Conservation (phyloP, 2,329 filamentous ascomycete genomes). For the Herpomyces periplanetae region DNA sequence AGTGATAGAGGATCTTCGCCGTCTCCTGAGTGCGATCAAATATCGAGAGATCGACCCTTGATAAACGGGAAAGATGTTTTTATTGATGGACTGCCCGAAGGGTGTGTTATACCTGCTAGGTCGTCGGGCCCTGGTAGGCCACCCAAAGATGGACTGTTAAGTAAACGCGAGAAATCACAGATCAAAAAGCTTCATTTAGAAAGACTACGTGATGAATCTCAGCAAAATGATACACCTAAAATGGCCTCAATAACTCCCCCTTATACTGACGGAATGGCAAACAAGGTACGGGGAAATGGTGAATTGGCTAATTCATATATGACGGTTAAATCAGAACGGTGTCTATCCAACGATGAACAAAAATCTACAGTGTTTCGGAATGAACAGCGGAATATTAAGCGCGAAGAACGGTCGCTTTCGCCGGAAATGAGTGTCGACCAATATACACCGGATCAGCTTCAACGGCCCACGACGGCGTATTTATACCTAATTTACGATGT, state of each 20-base stretch:
- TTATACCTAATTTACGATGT: slow-evolving; percentile 21
- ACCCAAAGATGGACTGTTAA: slow-evolving; percentile 48
- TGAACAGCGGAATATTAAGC: too few relatives aligned
- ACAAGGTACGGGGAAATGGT: too few relatives aligned
- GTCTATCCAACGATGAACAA: too few relatives aligned
- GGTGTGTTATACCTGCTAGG: slow-evolving; percentile 12
- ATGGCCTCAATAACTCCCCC: slow-evolving; percentile 9
- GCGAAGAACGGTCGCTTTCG: slow-evolving; percentile 17
- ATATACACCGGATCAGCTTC: slow-evolving; percentile 30
- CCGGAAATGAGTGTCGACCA: slow-evolving; percentile 21
- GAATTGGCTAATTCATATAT: too few relatives aligned
- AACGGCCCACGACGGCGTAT: slow-evolving; percentile 22
- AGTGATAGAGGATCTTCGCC: slow-evolving; percentile 2
- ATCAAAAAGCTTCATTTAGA: slow-evolving; percentile 18
- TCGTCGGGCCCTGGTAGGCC: slow-evolving; percentile 40
- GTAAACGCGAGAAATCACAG: slow-evolving; percentile 26
- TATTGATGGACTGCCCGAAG: slow-evolving; percentile 8
- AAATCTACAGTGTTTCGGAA: too few relatives aligned
- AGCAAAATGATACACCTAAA: slow-evolving; percentile 9
- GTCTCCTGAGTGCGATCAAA: too few relatives aligned
- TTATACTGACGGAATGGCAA: too few relatives aligned
- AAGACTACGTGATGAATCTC: slow-evolving; percentile 6
- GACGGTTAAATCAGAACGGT: too few relatives aligned
- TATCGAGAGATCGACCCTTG: too few relatives aligned
- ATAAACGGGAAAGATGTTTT: slow-evolving; percentile 9